Conservation (phyloP, 139 green algal species). For the Astrephomene gubernaculifera region DNA sequence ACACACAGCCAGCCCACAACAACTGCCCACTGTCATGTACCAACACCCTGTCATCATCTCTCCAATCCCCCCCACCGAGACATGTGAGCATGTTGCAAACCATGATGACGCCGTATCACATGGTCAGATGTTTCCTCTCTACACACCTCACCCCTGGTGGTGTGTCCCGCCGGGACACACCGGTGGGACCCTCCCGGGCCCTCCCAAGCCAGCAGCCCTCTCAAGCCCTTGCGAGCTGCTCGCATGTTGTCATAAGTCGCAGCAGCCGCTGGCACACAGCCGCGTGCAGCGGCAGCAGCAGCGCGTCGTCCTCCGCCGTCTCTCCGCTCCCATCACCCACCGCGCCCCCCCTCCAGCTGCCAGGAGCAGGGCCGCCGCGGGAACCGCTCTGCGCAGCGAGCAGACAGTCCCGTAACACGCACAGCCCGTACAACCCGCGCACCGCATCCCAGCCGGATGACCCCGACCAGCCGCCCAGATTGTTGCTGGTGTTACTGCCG, state of each 20-base stretch:
- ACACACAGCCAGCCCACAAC: too few relatives aligned
- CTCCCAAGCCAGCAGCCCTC: too few relatives aligned
- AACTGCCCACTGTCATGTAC: too few relatives aligned
- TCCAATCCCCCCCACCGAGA: too few relatives aligned
- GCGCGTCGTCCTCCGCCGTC: not conserved
- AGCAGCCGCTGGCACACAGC: conserved; percentile 25
- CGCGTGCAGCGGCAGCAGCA: conserved; percentile 34
- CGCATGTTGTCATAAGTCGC: not conserved
- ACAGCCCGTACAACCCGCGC: conserved; percentile 5
- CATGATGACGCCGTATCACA: too few relatives aligned
- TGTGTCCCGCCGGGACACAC: too few relatives aligned
- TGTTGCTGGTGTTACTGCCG: not conserved
- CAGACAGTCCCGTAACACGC: conserved; percentile 9
- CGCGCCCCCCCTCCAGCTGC: not conserved
- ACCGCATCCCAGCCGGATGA: not conserved
- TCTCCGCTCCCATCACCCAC: not conserved
- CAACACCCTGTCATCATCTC: too few relatives aligned
- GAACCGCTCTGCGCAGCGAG: conserved; percentile 18
- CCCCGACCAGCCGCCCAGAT: not conserved
- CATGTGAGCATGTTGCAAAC: too few relatives aligned
- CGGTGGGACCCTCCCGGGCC: too few relatives aligned
- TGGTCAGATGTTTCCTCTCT: too few relatives aligned
- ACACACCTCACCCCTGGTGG: too few relatives aligned
- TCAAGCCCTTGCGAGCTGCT: not conserved
- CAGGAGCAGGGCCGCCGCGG: not conserved